Evolutionary conservation across 805 yeast species (phyloP).

Genomic region (Starmerella khaoyaiensis): DNA sequence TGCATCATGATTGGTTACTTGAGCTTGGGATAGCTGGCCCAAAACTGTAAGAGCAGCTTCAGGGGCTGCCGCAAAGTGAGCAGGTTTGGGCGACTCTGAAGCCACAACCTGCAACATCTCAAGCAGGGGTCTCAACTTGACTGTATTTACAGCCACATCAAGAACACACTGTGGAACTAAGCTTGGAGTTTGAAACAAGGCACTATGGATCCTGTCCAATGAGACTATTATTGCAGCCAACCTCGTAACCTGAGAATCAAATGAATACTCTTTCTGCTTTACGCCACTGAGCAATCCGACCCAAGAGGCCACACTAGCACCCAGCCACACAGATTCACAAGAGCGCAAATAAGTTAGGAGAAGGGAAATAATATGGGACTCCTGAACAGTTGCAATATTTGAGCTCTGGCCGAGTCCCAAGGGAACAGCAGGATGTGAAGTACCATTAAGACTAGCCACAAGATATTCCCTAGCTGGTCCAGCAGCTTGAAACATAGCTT

Average conservation of each 20-base stretch:
- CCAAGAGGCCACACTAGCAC: constrained; percentile 27
- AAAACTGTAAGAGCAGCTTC: constrained; percentile 4
- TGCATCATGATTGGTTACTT: constrained; percentile 3
- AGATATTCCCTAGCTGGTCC: constrained; percentile 20
- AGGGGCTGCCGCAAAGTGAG: constrained; percentile 7
- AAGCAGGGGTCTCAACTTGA: constrained; percentile 8
- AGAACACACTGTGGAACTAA: constrained; percentile 9
- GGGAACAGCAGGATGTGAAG: too few species aligned
- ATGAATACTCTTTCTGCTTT: constrained; percentile 4
- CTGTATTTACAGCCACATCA: constrained; percentile 4
- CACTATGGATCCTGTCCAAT: constrained; percentile 14
- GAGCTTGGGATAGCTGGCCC: constrained; percentile 5
- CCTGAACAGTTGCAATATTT: constrained; percentile 7
- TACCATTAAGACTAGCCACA: constrained; percentile 24
- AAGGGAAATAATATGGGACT: constrained; percentile 27
- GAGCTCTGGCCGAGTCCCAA: constrained; percentile 9
- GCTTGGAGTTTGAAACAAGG: constrained; percentile 7
- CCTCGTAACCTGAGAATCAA: constrained; percentile 13
- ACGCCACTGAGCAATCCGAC: constrained; percentile 8
- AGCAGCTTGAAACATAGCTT: constrained; percentile 21
- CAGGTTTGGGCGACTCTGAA: constrained; percentile 2
- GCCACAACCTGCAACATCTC: constrained; percentile 1
- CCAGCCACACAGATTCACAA: constrained; percentile 27
- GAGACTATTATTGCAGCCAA: constrained; percentile 18
- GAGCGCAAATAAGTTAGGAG: constrained; percentile 27